Evolutionary conservation across 352 stramenopile genomes (phyloP).

Genomic region (Pythium rishiriense): DNA sequence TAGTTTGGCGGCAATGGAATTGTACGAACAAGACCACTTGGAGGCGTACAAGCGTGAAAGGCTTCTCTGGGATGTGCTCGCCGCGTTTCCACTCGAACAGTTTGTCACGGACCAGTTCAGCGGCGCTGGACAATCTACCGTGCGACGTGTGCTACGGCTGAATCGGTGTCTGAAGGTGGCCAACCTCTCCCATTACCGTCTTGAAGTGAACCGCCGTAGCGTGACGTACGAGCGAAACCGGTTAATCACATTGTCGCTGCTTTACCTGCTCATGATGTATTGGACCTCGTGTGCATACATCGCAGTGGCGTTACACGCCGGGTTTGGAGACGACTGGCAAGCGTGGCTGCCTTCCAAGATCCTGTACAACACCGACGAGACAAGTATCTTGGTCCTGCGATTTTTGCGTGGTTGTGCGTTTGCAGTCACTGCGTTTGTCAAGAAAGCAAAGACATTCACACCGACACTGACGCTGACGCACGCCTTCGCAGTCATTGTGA

Average conservation of each 20-base stretch:
- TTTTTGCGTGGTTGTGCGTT: constrained; percentile 39
- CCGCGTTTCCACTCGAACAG: constrained; percentile 45
- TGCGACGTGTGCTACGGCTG: constrained; percentile 29
- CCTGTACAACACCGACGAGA: constrained; percentile 8
- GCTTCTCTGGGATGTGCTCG: constrained; percentile 42
- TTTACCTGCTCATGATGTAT: constrained; percentile 65
- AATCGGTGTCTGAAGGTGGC: constrained; percentile 49
- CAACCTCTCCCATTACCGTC: constrained; percentile 53
- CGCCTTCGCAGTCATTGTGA: constrained; percentile 32
- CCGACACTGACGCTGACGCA: constrained; percentile 24
- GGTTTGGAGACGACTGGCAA: constrained; percentile 62
- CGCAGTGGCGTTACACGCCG: constrained; percentile 39
- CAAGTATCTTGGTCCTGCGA: constrained; percentile 52
- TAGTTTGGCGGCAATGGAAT: constrained; percentile 37
- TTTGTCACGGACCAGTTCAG: constrained; percentile 27
- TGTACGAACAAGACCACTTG: constrained; percentile 51
- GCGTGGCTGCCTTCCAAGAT: constrained; percentile 12
- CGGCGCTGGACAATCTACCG: background rate
- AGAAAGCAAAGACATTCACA: constrained; percentile 31
- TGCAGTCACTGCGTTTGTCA: constrained; percentile 28
- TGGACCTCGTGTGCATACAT: constrained; percentile 60
- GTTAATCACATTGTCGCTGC: constrained; percentile 47
- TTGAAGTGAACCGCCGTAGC: constrained; percentile 56
- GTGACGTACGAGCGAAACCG: constrained; percentile 54
- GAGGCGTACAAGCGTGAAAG: constrained; percentile 46